Base-by-base conservation (phyloP, 768 basidiomycete species). In the Leucocoprinus birnbaumii region DNA sequence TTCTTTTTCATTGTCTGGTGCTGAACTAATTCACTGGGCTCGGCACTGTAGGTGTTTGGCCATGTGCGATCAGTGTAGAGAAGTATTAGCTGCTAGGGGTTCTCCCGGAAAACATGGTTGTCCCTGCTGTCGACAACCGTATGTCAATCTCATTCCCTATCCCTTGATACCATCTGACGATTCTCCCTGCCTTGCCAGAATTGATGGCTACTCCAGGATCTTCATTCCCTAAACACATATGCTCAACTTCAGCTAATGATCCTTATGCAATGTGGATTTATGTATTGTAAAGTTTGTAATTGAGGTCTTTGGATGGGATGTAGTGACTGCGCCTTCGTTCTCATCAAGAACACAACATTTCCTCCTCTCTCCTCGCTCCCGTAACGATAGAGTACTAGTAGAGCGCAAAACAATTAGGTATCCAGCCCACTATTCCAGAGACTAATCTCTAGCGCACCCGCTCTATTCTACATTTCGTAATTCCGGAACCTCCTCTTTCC, bases 1-100 rank as follows among this genome's bases (percentile, higher is more conserved):
- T 21, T 8, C 51, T 16, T 42, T 55, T 37, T 31, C 44, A 3
- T 24, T 42, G 24, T 2, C 25, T 16, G 10, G 67, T 16, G 40
- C 8, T 25, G 27, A 31, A 5, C 31, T 31, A 5, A 31, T 31
- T 44, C 27, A 56, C 4, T 51, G n/a, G n/a, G n/a, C n/a, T 16
- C 16, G n/a, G 26, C 34, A 2, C 46, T 55, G 18, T 52, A 79
- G 78, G 42, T 80, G 86, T 61, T 68, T 87, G 22, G 77, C 83
- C 2, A 73, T 87, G 68, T 87, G 86, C 61, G 83, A 88, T 64
- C 77, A 75, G 47, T 88, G 86, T 61, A 72, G 86, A 40, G 82
- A 82, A 60, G 79, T 81, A 48, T 69, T 86, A 26, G 82, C 83
- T 6, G 77, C 80, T 0, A 75, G 80, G 21, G 76, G 77, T 42